Evolutionary conservation across 305 asterid genomes (phyloP).

Genomic region (Solanum hybrid): DNA sequence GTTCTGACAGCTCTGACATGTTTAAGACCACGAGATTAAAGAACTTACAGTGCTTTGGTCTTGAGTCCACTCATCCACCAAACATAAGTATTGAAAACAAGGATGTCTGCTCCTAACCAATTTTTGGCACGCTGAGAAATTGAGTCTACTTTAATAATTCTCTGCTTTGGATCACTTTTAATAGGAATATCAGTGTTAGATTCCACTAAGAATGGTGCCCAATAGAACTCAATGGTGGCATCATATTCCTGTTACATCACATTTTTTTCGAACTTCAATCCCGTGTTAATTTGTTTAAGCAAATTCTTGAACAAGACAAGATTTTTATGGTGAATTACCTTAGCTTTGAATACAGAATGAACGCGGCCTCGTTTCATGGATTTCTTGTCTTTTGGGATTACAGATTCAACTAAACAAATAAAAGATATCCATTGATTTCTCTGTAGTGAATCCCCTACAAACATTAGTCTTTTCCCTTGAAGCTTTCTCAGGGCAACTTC

Average conservation of each 20-base stretch:
- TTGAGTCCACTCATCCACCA: constrained; percentile 94
- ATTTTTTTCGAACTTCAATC: not conserved
- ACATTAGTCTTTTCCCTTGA: constrained; percentile 68
- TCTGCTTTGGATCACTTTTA: constrained; percentile 53
- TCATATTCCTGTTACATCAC: constrained; percentile 42
- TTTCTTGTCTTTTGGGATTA: constrained; percentile 52
- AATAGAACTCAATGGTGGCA: constrained; percentile 78
- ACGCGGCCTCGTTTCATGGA: constrained; percentile 61
- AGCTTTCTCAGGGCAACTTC: constrained; percentile 39
- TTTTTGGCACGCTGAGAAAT: constrained; percentile 66
- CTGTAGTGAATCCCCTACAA: constrained; percentile 83
- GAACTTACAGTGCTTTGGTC: constrained; percentile 52
- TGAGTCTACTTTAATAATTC: constrained; percentile 72
- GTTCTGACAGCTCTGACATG: not conserved
- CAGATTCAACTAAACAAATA: constrained; percentile 61
- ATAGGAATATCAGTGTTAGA: constrained; percentile 71
- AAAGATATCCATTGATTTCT: constrained; percentile 87
- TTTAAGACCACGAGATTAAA: not conserved
- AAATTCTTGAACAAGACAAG: not conserved
- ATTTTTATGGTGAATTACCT: constrained; percentile 24
- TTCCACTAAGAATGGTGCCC: constrained; percentile 88
- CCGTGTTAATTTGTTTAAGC: not conserved
- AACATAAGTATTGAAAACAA: constrained; percentile 74
- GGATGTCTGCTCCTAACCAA: constrained; percentile 69
- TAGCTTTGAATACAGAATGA: constrained; percentile 59